Evolutionary conservation across 371 early-diverging fungal species (phyloP).

Genomic region (Conidiobolus incongruus): DNA sequence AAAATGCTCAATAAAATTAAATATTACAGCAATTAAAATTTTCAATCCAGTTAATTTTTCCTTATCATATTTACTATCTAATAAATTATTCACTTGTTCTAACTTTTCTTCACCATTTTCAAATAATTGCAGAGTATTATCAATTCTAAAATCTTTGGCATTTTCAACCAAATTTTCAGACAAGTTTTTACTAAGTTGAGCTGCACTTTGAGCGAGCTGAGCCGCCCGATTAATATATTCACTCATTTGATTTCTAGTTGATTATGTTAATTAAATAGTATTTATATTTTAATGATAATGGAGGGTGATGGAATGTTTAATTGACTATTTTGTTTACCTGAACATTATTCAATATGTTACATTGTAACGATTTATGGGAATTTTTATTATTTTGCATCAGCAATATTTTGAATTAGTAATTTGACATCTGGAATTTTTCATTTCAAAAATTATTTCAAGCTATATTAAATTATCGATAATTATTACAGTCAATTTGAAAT

Average conservation of each 20-base stretch:
- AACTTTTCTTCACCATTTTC: slow-evolving; percentile 70
- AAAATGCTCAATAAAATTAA: background rate
- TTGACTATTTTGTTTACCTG: too few relatives aligned
- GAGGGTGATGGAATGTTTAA: too few relatives aligned
- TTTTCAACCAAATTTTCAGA: slow-evolving; percentile 68
- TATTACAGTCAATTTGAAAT: too few relatives aligned
- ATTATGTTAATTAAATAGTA: too few relatives aligned
- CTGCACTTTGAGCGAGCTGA: slow-evolving; percentile 56
- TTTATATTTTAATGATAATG: too few relatives aligned
- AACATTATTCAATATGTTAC: too few relatives aligned
- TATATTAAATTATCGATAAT: too few relatives aligned
- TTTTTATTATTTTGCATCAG: too few relatives aligned
- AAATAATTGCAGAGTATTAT: slow-evolving; percentile 50
- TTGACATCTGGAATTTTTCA: too few relatives aligned
- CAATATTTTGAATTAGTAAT: too few relatives aligned
- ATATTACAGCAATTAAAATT: slow-evolving; percentile 60
- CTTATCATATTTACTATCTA: slow-evolving; percentile 68
- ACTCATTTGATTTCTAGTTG: slow-evolving; percentile 12
- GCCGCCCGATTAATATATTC: slow-evolving; percentile 54
- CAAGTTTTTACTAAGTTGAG: slow-evolving; percentile 58
- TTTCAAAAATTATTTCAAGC: too few relatives aligned
- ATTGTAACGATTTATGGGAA: too few relatives aligned
- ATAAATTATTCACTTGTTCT: slow-evolving; percentile 41
- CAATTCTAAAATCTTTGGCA: slow-evolving; percentile 65
- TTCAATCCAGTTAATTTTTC: slow-evolving; percentile 82